A percentile compares a stretch with the other conserved stretches of the same genome.
Conservation (phyloP, 2,329 filamentous ascomycete genomes). For the Dryadomyces sulphureus region DNA sequence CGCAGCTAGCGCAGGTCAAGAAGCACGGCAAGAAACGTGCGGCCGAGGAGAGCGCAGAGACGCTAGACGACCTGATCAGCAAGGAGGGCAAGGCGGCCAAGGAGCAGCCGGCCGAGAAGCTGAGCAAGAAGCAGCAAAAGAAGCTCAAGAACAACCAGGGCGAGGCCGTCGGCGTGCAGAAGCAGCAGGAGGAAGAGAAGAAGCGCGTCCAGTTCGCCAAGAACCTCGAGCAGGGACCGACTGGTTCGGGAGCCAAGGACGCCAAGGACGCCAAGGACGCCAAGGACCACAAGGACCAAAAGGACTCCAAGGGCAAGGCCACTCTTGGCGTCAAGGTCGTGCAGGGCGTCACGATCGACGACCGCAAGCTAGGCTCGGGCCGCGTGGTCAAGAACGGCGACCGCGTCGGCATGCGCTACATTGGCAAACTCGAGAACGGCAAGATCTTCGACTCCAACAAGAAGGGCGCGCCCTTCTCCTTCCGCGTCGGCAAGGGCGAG, state of each 20-base stretch:
- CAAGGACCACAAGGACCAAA: too few species aligned
- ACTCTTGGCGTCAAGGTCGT: slow-evolving; percentile 61
- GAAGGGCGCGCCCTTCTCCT: slow-evolving; percentile 93
- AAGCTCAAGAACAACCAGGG: slow-evolving; percentile 98
- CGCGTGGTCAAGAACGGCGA: slow-evolving; percentile 80
- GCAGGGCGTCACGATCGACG: slow-evolving; percentile 82
- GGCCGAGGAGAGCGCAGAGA: slow-evolving; percentile 57
- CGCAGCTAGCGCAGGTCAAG: slow-evolving; percentile 41
- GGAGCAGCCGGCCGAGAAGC: slow-evolving; percentile 58
- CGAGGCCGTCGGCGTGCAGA: slow-evolving; percentile 55
- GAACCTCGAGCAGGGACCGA: slow-evolving; percentile 94
- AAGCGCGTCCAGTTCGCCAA: slow-evolving; percentile 99
- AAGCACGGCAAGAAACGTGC: slow-evolving; percentile 77
- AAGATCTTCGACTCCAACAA: slow-evolving; percentile 98
- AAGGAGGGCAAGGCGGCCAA: slow-evolving; percentile 48
- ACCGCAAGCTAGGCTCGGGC: slow-evolving; percentile 83
- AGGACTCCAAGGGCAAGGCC: slow-evolving; percentile 23
- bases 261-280: slow-evolving; percentile 25
- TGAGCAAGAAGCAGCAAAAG: slow-evolving; percentile 95
- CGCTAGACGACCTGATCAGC: slow-evolving; percentile 72
- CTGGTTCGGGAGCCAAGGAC: slow-evolving; percentile 39
- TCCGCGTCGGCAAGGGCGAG: slow-evolving; percentile 87
- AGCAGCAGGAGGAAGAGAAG: slow-evolving; percentile 50
- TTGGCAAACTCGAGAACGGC: slow-evolving; percentile 88
- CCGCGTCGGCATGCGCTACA: slow-evolving; percentile 89